Evolutionary conservation across 1,284 basidiomycete genomes (phyloP), one percentile per base, ranked within the genome.

Genomic region (Kwoniella shivajii): DNA sequence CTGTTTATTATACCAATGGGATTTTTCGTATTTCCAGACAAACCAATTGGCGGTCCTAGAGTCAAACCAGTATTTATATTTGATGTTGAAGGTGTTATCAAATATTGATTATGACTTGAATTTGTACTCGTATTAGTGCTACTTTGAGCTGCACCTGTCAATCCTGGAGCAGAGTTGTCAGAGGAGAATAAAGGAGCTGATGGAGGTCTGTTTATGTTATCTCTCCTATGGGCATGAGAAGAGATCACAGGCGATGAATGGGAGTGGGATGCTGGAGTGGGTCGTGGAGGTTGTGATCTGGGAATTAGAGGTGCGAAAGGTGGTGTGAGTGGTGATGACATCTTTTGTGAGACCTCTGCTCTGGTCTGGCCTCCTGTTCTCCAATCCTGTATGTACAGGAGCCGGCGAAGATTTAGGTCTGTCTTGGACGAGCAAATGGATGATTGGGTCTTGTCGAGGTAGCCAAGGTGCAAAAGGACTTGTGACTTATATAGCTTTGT

Each of bases 281-380:
- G 60, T 29, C 63, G 53, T 14, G 63, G 60, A n/a, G 56, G 56
- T 42, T 59, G 58, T 18, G 66, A 67, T 13, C 66, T 61, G 4
- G 66, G 66, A 14, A 68, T 27, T 20, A 59, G 50, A 6, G 64
- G 56, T 33, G 45, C 41, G 4, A 50, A 44, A 26, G 56, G 54
- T n/a, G 64, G 59, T 11, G 57, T 59, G 26, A 63, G 56, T 2
- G 61, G 64, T 22, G 62, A 59, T 31, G 61, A 54, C 60, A 61
- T 61, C 31, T 14, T 49, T n/a, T n/a, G n/a, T n/a, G n/a, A n/a
- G n/a, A n/a, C n/a, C n/a, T n/a, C n/a, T n/a, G n/a, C n/a, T n/a
- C n/a, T n/a, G n/a, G n/a, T n/a, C n/a, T n/a, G n/a, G n/a, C n/a
- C n/a, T n/a, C n/a, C n/a, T n/a, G n/a, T n/a, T n/a, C n/a, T n/a